Evolutionary conservation across 768 basidiomycete species (phyloP).

Genomic region (Rhodotorula babjevae): DNA sequence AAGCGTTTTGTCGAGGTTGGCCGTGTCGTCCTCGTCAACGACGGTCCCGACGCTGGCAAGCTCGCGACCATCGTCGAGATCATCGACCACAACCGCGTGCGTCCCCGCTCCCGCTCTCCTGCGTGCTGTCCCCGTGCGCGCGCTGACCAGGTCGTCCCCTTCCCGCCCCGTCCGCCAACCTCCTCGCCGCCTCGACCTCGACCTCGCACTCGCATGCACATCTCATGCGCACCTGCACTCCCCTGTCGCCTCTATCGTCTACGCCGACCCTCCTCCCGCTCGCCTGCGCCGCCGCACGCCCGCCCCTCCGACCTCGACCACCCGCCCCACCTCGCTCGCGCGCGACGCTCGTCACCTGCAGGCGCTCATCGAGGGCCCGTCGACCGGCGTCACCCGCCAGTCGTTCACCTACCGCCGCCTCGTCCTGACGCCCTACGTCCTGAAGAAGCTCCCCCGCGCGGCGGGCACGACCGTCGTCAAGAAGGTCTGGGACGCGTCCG

Average conservation of each 20-base stretch:
- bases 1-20: slow-evolving; percentile 98
- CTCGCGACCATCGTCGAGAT: slow-evolving; percentile 95
- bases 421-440: slow-evolving; percentile 76
- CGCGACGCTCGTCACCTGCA: no score
- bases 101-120: slow-evolving; percentile 45
- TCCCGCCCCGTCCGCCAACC: neutral
- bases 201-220: neutral
- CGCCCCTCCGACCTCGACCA: neutral
- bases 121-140: no score
- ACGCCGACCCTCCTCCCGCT: neutral
- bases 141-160: neutral
- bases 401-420: slow-evolving; percentile 86
- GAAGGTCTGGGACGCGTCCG: slow-evolving; percentile 84
- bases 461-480: slow-evolving; percentile 76
- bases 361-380: slow-evolving; percentile 94
- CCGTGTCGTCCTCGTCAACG: slow-evolving; percentile 90
- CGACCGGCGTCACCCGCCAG: slow-evolving; percentile 86
- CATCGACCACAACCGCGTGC: slow-evolving; percentile 96
- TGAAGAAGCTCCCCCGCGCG: slow-evolving; percentile 77
- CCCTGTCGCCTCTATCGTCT: neutral
- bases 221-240: neutral
- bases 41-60: slow-evolving; percentile 76
- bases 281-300: neutral
- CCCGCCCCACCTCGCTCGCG: neutral
- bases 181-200: no score